phyloP scores from a whole-genome alignment of 768 basidiomycete genomes.

The Chalciporus piperatus region DNA sequence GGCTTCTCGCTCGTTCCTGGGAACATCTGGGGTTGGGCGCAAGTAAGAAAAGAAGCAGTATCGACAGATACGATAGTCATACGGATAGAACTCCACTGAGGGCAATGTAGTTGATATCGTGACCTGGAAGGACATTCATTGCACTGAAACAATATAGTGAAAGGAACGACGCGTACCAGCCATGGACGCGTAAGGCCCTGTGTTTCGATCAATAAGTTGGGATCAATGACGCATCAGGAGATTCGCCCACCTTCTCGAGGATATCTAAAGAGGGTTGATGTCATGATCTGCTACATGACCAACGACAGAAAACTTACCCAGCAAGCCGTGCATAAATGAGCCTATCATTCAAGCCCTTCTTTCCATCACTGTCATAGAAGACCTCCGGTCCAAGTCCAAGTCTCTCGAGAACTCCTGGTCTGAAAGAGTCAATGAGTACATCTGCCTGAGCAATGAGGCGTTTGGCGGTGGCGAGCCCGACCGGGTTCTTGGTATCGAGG shows the following conservation, averaged over 20 bases:
- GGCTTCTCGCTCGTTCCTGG: conserved; percentile 65
- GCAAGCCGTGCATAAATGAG: conserved; percentile 74
- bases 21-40: conserved; percentile 47
- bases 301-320: conserved; percentile 48
- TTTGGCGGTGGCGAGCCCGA: conserved; percentile 54
- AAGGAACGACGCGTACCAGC: conserved; percentile 49
- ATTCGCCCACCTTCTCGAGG: conserved; percentile 50
- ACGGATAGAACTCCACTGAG: conserved; percentile 74
- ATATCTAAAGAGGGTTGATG: conserved; percentile 40
- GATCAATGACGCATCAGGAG: neutral
- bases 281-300: neutral
- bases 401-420: conserved; percentile 79
- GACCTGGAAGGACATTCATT: conserved; percentile 43
- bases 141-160: neutral
- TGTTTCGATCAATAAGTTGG: conserved; percentile 11
- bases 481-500: conserved; percentile 60
- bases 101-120: conserved; percentile 84
- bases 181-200: conserved; percentile 72
- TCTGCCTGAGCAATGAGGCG: conserved; percentile 67
- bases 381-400: conserved; percentile 74
- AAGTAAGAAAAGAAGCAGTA: neutral
- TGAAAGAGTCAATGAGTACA: conserved; percentile 79
- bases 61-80: conserved; percentile 6
- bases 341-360: conserved; percentile 52
- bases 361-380: conserved; percentile 52